Evolutionary conservation across 2,329 filamentous ascomycete species (phyloP), one percentile per base, ranked within the genome.

Genomic region (Penicillium fuscoglaucum): DNA sequence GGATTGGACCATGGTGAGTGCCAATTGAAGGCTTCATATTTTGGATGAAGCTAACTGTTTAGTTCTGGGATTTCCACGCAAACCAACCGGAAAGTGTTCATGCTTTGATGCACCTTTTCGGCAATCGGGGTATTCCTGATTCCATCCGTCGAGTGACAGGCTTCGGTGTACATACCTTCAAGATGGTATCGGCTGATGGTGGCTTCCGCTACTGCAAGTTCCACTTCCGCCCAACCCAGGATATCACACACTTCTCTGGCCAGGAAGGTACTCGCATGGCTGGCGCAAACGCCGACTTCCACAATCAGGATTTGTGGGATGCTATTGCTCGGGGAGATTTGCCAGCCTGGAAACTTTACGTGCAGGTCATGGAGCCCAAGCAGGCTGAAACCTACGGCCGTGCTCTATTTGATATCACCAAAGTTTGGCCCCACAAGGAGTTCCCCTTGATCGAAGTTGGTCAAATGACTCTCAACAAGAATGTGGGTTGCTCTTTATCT

Each of bases 21-120:
- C 15, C 24, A 17, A 24, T 7, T 0, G 1, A 31, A 6, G 13
- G 1, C 3, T 15, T 6, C n/a, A 1, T 3, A 7, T 33, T 6
- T 15, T 7, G 4, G 17, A 39, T 28, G 8, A 37, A 40, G 41
- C 49, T 37, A 31, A 57, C 12, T 2, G 3, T 15, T 52, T 55
- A 71, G 76, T 88, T 88, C 73, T 89, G 85, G 85, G 85, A 84
- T 59, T 84, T 82, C 54, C 74, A 83, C 52, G 78, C 77, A 39
- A 82, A 79, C 29, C 80, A 86, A 61, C 85, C 82, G 17, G 86
- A 88, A 70, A 75, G 80, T 33, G 76, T 84, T 19, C 85, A 87
- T 70, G 78, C 83, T 61, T 72, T 87, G 57, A 86, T 88, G 83
- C 77, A 80, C 56, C 77, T 87, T 39, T 86, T 88, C 70, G 82